phyloP scores from a whole-genome alignment of 2,329 filamentous ascomycete species.

The Fusarium sp. region DNA sequence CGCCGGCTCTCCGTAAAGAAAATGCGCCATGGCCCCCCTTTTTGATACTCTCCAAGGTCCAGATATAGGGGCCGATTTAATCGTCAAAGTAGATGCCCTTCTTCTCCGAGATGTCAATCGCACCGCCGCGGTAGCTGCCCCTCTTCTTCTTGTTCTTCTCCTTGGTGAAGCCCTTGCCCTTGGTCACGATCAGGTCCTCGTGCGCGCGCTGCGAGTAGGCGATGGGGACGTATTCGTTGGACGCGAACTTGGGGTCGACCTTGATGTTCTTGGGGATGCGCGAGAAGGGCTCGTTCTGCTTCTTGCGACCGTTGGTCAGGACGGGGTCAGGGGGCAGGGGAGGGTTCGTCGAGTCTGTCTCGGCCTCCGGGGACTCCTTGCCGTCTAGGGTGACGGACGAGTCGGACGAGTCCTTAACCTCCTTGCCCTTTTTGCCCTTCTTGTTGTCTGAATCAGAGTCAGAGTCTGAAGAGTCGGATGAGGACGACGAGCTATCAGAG shows the following conservation, averaged over 20 bases:
- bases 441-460: constrained; percentile 49
- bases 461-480: constrained; percentile 43
- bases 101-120: constrained; percentile 83
- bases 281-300: constrained; percentile 78
- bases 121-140: constrained; percentile 89
- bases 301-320: constrained; percentile 54
- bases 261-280: constrained; percentile 77
- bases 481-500: constrained; percentile 51
- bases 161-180: constrained; percentile 98
- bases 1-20: constrained; percentile 42
- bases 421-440: constrained; percentile 28
- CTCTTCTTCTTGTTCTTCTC: constrained; percentile 99
- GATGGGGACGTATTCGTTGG: constrained; percentile 85
- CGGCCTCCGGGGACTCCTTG: constrained; percentile 57
- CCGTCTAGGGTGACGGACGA: constrained; percentile 63
- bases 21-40: constrained; percentile 18
- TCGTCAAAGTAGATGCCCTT: constrained; percentile 97
- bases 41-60: background rate
- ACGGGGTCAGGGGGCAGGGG: constrained; percentile 66
- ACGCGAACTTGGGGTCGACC: constrained; percentile 77
- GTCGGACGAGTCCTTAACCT: constrained; percentile 52
- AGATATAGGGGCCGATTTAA: constrained; percentile 55
- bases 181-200: constrained; percentile 88
- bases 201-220: constrained; percentile 91
- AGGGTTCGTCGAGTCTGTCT: constrained; percentile 53